These are phyloP conservation scores for Juglanconis sp. DNA, from an alignment of 2,329 filamentous ascomycete genomes.

Conservation along the genomic window DNA sequence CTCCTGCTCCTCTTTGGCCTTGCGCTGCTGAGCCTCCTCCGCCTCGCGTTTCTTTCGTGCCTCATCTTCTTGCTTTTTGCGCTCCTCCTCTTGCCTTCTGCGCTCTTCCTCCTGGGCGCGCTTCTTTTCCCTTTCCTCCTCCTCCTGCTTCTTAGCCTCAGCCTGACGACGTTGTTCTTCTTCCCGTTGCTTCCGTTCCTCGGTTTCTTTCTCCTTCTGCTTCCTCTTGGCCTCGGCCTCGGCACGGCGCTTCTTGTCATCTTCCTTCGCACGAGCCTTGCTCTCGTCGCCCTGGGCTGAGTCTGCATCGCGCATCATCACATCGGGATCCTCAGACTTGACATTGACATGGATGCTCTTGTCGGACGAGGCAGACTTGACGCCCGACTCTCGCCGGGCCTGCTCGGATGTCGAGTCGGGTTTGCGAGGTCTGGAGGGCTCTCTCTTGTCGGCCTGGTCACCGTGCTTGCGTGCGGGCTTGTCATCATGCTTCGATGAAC, in stretches of 20 bases:
- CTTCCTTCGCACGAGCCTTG: slow-evolving; percentile 23
- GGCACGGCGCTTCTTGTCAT: slow-evolving; percentile 27
- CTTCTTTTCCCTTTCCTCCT: slow-evolving; percentile 34
- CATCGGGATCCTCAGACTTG: slow-evolving; percentile 54
- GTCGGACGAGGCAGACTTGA: slow-evolving; percentile 40
- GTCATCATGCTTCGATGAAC: slow-evolving; percentile 25
- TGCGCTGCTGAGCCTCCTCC: slow-evolving; percentile 47
- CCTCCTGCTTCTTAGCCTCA: slow-evolving; percentile 28
- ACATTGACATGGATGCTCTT: slow-evolving; percentile 57
- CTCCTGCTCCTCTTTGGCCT: slow-evolving; percentile 50
- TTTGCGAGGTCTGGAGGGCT: slow-evolving; percentile 36
- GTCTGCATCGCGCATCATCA: slow-evolving; percentile 52
- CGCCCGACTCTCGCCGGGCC: slow-evolving; percentile 37
- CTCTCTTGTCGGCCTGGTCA: slow-evolving; percentile 40
- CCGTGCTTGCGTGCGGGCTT: slow-evolving; percentile 36
- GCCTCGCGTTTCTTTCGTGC: slow-evolving; percentile 43
- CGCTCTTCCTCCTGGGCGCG: slow-evolving; percentile 9
- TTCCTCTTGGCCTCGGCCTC: slow-evolving; percentile 27
- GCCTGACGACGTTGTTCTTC: slow-evolving; percentile 21
- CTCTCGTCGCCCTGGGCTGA: slow-evolving; percentile 24
- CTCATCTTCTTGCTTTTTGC: slow-evolving; percentile 40
- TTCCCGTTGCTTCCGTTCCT: slow-evolving; percentile 23
- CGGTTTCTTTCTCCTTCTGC: slow-evolving; percentile 29
- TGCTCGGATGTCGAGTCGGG: slow-evolving; percentile 30
- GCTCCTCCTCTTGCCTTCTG: slow-evolving; percentile 30